phyloP scores from a whole-genome alignment of 1,284 basidiomycete genomes.

The Singerocomus rubriflavus region DNA sequence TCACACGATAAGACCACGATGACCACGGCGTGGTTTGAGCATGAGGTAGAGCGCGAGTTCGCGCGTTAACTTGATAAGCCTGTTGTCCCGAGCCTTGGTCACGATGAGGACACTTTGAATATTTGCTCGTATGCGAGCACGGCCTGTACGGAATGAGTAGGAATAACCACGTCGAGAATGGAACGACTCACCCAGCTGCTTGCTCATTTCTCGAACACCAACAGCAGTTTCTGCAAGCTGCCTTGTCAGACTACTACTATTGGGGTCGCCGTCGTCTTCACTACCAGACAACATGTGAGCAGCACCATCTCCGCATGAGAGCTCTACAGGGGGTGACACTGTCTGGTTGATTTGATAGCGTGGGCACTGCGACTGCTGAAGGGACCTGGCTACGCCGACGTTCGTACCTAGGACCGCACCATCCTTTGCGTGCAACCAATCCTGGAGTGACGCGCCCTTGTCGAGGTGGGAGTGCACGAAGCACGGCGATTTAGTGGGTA shows the following conservation, averaged over 20 bases:
- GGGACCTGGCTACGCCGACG: constrained; percentile 48
- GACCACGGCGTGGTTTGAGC: constrained; percentile 65
- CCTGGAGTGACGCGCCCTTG: constrained; percentile 67
- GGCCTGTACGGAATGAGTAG: constrained; percentile 51
- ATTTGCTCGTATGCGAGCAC: constrained; percentile 87
- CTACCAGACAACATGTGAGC: constrained; percentile 31
- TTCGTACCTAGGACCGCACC: constrained; percentile 36
- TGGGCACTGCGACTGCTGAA: constrained; percentile 36
- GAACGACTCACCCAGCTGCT: constrained; percentile 80
- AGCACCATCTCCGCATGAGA: constrained; percentile 18
- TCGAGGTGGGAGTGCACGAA: constrained; percentile 85
- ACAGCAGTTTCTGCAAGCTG: constrained; percentile 97
- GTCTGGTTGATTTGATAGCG: constrained; percentile 15
- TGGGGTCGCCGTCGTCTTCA: constrained; percentile 68
- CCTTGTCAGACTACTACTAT: constrained; percentile 76
- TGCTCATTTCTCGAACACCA: constrained; percentile 97
- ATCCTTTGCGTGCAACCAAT: constrained; percentile 61
- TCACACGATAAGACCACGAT: constrained; percentile 77
- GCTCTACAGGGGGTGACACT: constrained; percentile 13
- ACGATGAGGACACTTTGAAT: constrained; percentile 95
- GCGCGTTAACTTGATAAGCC: constrained; percentile 91
- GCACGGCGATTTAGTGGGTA: constrained; percentile 67
- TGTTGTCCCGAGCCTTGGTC: constrained; percentile 97
- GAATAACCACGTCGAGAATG: neutral
- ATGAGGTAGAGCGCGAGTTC: constrained; percentile 95